Evolutionary conservation across 352 stramenopile genomes (phyloP), one percentile per base, ranked within the genome.

Genomic region (Blastocystis sp.): DNA sequence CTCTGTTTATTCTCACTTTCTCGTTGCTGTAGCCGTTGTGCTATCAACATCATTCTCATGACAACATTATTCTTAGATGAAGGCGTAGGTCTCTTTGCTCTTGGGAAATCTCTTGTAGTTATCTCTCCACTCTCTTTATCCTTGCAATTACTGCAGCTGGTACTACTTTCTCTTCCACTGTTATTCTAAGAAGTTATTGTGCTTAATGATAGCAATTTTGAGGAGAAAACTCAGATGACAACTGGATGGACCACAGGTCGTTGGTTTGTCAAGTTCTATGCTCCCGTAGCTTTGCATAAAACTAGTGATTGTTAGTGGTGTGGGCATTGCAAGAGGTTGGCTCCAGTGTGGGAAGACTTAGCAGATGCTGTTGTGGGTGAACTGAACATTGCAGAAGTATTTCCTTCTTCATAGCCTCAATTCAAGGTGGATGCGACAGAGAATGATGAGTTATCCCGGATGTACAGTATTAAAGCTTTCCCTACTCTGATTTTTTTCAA

Each of bases 181-280:
- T 85, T 18, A 85, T 39, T 66, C 47, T 18, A n/a, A 89, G 78
- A 89, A 24, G 41, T 89, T 6, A 66, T 78, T 5, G 34, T 68
- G 39, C 34, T 89, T 43, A 89, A 76, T 43, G 78, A 89, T 56
- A 54, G 47, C 50, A 89, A 76, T 41, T 89, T 89, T 43, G 78
- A 89, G 62, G 30, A 24, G 9, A 39, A 41, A 24, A 89, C 78
- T 54, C 78, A 89, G 18, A 65, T 65, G 63, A 79, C 53, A 7
- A 89, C 54, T 54, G 78, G 78, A 41, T 78, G 56, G 24, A 89
- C 78, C 7, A 89, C 78, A 9, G 78, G 78, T 26, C 63, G 39
- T n/a, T 89, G 78, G 78, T 89, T 89, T 65, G 30, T 89, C 55
- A 89, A 68, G 50, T 89, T 89, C 56, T 89, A 66, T 24, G 78